Evolutionary conservation across 2,329 filamentous ascomycete species (phyloP), one percentile per base, ranked within the genome.

Genomic region (Xylariomycetidae sp.): DNA sequence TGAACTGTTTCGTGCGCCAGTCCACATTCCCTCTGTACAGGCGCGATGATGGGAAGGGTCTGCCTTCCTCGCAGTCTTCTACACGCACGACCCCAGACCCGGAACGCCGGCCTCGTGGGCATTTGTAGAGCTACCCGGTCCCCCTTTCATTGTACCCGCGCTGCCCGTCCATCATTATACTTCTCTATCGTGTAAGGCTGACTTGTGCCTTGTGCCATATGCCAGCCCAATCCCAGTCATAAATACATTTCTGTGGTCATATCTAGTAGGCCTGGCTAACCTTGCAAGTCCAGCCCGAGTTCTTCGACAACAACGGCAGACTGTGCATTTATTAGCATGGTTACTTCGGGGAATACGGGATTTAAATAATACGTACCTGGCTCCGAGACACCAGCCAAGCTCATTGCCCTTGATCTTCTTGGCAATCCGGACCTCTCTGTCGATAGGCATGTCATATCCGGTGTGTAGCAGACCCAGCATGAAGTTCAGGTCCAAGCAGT

Each of bases 331-430:
- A 23, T 51, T 31, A 10, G 32, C 32, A 29, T n/a, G 7, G 16
- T 6, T 2, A 8, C 7, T 14, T 8, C 5, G 15, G 17, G 10
- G 17, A 29, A 37, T 29, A 6, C 18, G 18, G 25, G 13, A 15
- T 16, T 17, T 24, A 32, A 29, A 32, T 15, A 16, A 36, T 8
- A 54, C 81, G 67, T 69, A 92, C 86, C 87, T 95, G 46, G 92
- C 92, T 60, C 92, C 92, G 54, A 98, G 71, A 66, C 90, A 96
- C 92, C 92, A 98, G 24, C 92, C 92, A 52, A 98, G 66, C 67
- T 98, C 93, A 60, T 95, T 95, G 36, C 80, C 81, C 68, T 93
- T 90, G 56, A 98, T 94, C 74, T 95, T 95, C 83, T 98, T 98
- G 39, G 90, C 92, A 56, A 95, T 94, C 72, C 85, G 90, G 46